Conservation (phyloP, 345 rosid species). For the Eucalyptus tenuipes region DNA sequence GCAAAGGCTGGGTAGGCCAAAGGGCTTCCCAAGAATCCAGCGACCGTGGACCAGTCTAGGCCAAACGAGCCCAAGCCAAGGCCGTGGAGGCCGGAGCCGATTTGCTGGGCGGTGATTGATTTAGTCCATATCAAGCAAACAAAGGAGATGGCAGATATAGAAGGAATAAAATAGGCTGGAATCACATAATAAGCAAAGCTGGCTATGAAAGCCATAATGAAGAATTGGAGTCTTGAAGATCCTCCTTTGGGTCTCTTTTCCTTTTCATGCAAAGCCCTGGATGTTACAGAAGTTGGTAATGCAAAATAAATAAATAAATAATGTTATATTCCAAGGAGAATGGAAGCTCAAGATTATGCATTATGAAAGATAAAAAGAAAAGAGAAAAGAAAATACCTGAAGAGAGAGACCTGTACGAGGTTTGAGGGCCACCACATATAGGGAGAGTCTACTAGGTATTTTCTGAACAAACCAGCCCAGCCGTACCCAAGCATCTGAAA, state of each 20-base stretch:
- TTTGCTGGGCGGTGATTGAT: slow-evolving; percentile 30
- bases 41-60: slow-evolving; percentile 26
- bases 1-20: slow-evolving; percentile 24
- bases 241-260: slow-evolving; percentile 31
- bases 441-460: slow-evolving; percentile 31
- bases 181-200: slow-evolving; percentile 40
- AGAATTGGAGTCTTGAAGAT: slow-evolving; percentile 35
- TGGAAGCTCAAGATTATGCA: background rate
- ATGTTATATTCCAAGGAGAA: background rate
- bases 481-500: slow-evolving; percentile 19
- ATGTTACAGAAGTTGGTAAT: background rate
- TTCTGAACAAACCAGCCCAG: slow-evolving; percentile 37
- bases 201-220: slow-evolving; percentile 16
- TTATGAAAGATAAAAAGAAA: background rate
- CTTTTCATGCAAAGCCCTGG: slow-evolving; percentile 35
- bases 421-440: slow-evolving; percentile 45
- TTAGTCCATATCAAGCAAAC: slow-evolving; percentile 36
- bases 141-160: slow-evolving; percentile 25
- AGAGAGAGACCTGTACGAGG: slow-evolving; percentile 44
- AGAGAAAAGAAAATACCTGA: slow-evolving; percentile 3
- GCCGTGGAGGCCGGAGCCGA: slow-evolving; percentile 25
- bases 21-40: slow-evolving; percentile 21
- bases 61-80: slow-evolving; percentile 34
- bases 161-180: slow-evolving; percentile 27
- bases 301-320: background rate